These are phyloP conservation scores for Jamesozyma lodderae DNA, from an alignment of 805 yeast species.

Conservation along the genomic window DNA sequence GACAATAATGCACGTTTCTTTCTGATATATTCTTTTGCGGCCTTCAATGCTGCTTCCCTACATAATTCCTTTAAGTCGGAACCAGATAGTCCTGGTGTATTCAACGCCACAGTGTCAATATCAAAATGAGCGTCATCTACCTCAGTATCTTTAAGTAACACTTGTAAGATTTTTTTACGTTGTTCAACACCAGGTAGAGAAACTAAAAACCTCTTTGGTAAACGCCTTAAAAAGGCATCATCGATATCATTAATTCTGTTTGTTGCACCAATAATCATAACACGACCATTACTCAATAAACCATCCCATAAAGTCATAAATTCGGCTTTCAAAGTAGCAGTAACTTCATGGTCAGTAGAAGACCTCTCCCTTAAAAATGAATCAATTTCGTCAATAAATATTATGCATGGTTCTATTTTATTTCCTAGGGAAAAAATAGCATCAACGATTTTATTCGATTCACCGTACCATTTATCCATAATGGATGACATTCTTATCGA, in stretches of 20 bases:
- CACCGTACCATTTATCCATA: slow-evolving; percentile 98
- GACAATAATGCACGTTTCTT: slow-evolving; percentile 39
- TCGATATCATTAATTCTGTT: slow-evolving; percentile 89
- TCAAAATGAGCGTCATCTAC: slow-evolving; percentile 50
- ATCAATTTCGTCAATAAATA: slow-evolving; percentile 94
- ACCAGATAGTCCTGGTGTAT: slow-evolving; percentile 76
- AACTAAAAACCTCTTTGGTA: slow-evolving; percentile 84
- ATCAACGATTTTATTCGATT: slow-evolving; percentile 85
- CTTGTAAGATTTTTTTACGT: slow-evolving; percentile 58
- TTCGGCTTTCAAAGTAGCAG: slow-evolving; percentile 89
- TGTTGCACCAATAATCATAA: slow-evolving; percentile 89
- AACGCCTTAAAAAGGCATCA: slow-evolving; percentile 80
- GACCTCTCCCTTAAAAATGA: slow-evolving; percentile 83
- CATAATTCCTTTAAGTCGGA: slow-evolving; percentile 86
- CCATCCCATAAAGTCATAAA: slow-evolving; percentile 99
- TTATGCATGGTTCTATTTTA: slow-evolving; percentile 87
- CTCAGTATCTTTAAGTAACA: slow-evolving; percentile 57
- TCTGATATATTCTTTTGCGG: slow-evolving; percentile 78
- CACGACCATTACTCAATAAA: slow-evolving; percentile 61
- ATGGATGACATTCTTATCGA: slow-evolving; percentile 88
- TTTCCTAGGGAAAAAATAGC: slow-evolving; percentile 85
- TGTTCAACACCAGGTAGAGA: slow-evolving; percentile 61
- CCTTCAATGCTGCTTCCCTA: slow-evolving; percentile 84
- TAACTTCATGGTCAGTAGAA: slow-evolving; percentile 85
- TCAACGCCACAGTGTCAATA: slow-evolving; percentile 45